phyloP scores from a whole-genome alignment of 23 red algal genomes.

The Gracilaria domingensis region DNA sequence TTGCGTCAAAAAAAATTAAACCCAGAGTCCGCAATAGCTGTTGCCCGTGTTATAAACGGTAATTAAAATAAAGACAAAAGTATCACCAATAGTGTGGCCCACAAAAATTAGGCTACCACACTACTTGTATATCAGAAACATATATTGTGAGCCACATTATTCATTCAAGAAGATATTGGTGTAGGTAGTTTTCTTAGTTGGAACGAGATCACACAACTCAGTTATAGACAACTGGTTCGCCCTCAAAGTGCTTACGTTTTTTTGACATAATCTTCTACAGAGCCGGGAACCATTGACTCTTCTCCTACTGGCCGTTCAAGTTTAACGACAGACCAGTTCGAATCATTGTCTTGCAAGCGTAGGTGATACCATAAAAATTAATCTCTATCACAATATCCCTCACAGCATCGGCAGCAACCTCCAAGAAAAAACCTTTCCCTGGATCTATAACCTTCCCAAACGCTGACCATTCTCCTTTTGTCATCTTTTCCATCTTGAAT shows the following conservation, averaged over 20 bases:
- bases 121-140: neutral
- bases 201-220: neutral
- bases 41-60: neutral
- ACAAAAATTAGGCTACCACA: neutral
- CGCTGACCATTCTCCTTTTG: neutral
- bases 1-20: neutral
- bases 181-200: neutral
- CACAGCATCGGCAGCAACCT: neutral
- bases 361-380: neutral
- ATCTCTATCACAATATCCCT: neutral
- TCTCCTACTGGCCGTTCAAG: neutral
- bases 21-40: neutral
- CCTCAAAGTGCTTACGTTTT: neutral
- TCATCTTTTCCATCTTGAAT: neutral
- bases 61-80: neutral
- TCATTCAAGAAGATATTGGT: neutral
- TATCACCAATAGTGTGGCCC: neutral
- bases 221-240: neutral
- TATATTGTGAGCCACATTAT: neutral
- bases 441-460: neutral
- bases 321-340: neutral
- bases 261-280: neutral
- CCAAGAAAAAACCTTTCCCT: neutral
- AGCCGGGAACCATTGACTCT: neutral
- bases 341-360: neutral